phyloP scores from a whole-genome alignment of 192 early-diverging fungal genomes.

The Coemansia nantahalensis region DNA sequence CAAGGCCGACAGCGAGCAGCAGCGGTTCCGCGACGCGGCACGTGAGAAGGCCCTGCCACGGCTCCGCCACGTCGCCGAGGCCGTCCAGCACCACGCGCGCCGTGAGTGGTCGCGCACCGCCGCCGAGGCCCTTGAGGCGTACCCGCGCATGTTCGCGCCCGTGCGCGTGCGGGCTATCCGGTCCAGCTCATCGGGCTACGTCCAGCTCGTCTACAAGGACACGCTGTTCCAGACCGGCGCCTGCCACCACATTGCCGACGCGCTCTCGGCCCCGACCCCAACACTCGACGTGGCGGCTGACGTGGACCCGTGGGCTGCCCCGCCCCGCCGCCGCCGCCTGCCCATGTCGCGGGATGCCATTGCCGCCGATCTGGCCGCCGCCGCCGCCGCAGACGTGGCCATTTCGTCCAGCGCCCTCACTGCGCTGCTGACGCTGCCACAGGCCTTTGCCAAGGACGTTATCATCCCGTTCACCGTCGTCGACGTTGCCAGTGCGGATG shows the following conservation, averaged over 20 bases:
- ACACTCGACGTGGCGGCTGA: background rate
- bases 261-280: background rate
- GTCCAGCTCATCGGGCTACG: slow-evolving; percentile 19
- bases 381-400: slow-evolving; percentile 29
- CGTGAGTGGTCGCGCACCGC: slow-evolving; percentile 1
- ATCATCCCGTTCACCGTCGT: slow-evolving; percentile 26
- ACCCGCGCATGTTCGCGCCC: slow-evolving; percentile 20
- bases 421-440: slow-evolving; percentile 39
- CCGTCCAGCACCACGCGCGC: background rate
- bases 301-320: slow-evolving; percentile 4
- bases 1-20: slow-evolving; percentile 36
- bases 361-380: slow-evolving; percentile 15
- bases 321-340: background rate
- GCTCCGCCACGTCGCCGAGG: slow-evolving; percentile 8
- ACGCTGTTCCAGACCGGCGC: slow-evolving; percentile 38
- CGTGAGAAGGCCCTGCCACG: slow-evolving; percentile 18
- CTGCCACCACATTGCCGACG: slow-evolving; percentile 11
- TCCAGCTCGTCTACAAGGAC: slow-evolving; percentile 28
- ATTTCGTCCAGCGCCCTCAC: slow-evolving; percentile 27
- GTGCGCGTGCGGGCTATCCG: slow-evolving; percentile 30
- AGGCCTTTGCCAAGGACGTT: slow-evolving; percentile 26
- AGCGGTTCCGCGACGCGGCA: slow-evolving; percentile 21
- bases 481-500: background rate
- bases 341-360: slow-evolving; percentile 23
- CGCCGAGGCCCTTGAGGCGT: slow-evolving; percentile 9